Base-by-base conservation (phyloP, 345 rosid species). In the Euclidium syriacum region DNA sequence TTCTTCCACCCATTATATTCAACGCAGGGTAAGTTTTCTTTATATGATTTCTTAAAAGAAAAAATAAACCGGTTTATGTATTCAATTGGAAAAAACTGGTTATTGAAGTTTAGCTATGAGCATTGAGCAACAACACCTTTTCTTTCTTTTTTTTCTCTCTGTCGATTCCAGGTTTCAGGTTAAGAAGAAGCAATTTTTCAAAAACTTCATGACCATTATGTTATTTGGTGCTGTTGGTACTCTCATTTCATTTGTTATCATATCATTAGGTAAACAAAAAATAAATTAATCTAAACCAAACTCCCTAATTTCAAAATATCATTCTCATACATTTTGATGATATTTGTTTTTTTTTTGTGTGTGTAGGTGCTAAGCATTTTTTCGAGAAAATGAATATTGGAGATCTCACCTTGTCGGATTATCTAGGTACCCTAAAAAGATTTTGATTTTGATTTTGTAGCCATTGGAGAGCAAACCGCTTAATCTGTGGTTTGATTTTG, bases 141-240 rank as follows among this genome's bases (percentile, higher is more conserved):
- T 32, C 11, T 32, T 32, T 3, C 20, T 23, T 0, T 12, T 4
- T 2, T n/a, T n/a, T n/a, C n/a, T n/a, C n/a, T n/a, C n/a, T n/a
- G n/a, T n/a, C n/a, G n/a, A n/a, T n/a, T 32, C 23, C 80, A 94
- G 99, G 74, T 94, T 94, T 76, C 99, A 94, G 70, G 97, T 94
- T 76, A 94, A 94, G 84, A 94, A 94, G 87, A 94, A 94, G 80
- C 97, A 87, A 50, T 94, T 94, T 76, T 94, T 94, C 62, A 96
- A 88, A 72, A 94, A 94, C 75, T 94, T 94, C 76, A 81, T 85
- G 90, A 94, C 97, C 33, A 90, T 94, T 71, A 84, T 84, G 76
- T 73, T 94, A 59, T 94, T 85, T 75, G 99, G 99, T 52, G 97
- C 95, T 34, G 41, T 94, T 66, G 99, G 99, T 7, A 94, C 99